phyloP scores from a whole-genome alignment of 495 filamentous ascomycete species.

The Hypoxylon rickii region DNA sequence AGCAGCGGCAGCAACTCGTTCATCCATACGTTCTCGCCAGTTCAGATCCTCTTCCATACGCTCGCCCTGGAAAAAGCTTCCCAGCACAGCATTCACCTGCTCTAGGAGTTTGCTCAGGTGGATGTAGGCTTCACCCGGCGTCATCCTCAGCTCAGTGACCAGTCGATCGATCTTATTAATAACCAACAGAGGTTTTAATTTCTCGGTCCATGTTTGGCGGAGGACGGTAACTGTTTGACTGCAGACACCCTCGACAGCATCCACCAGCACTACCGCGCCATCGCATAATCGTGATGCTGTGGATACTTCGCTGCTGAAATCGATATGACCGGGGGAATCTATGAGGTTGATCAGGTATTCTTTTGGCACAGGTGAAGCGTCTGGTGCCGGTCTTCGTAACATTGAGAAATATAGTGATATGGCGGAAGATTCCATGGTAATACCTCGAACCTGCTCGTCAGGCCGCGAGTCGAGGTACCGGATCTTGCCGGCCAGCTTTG shows the following conservation, averaged over 20 bases:
- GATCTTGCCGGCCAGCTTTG: conserved; percentile 96
- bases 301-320: conserved; percentile 98
- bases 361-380: conserved; percentile 69
- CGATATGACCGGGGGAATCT: conserved; percentile 96
- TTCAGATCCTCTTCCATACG: conserved; percentile 98
- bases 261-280: conserved; percentile 93
- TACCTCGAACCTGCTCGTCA: conserved; percentile 95
- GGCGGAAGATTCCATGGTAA: conserved; percentile 99
- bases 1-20: conserved; percentile 67
- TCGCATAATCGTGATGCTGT: conserved; percentile 94
- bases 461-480: conserved; percentile 96
- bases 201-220: conserved; percentile 93
- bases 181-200: conserved; percentile 89
- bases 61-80: conserved; percentile 97
- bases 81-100: conserved; percentile 96
- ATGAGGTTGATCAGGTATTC: conserved; percentile 98
- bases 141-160: conserved; percentile 92
- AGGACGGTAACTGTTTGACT: conserved; percentile 98
- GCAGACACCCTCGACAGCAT: conserved; percentile 97
- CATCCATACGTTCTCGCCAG: conserved; percentile 93
- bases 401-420: conserved; percentile 97
- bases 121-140: conserved; percentile 81
- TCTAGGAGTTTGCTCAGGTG: conserved; percentile 90
- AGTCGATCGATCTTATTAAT: conserved; percentile 99
- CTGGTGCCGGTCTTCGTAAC: conserved; percentile 66